Percentiles rank a stretch among this genome's conserved stretches.
Conservation (phyloP, 805 yeast genomes). For the Ogataea philodendri region DNA sequence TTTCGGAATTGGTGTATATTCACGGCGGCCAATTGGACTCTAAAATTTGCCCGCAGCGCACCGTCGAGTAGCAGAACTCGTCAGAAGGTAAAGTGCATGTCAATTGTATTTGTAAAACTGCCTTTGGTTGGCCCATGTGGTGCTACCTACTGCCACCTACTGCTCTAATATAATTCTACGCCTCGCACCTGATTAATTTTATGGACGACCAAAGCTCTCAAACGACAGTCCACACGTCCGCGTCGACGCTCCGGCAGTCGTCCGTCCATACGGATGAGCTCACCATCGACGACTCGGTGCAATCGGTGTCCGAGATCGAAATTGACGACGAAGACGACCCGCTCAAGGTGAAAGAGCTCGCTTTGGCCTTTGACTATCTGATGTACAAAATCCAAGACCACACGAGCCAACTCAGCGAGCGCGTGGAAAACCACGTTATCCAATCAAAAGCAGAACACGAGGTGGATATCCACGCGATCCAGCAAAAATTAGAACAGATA, state of each 20-base stretch:
- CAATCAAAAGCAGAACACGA: conserved; percentile 26
- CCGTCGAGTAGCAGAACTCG: too few relatives aligned
- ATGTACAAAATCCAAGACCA: conserved; percentile 60
- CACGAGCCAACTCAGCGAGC: conserved; percentile 39
- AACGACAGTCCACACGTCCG: conserved; percentile 19
- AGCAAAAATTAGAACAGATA: conserved; percentile 20
- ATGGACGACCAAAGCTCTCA: conserved; percentile 26
- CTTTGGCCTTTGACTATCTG: conserved; percentile 63
- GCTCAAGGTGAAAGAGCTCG: conserved; percentile 55
- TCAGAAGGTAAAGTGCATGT: too few relatives aligned
- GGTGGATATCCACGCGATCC: conserved; percentile 21
- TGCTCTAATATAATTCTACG: background rate
- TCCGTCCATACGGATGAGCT: conserved; percentile 16
- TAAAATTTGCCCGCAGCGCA: too few relatives aligned
- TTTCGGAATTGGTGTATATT: too few relatives aligned
- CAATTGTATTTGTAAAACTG: too few relatives aligned
- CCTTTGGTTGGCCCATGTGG: too few relatives aligned
- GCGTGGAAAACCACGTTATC: conserved; percentile 28
- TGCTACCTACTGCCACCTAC: conserved; percentile 1
- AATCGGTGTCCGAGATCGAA: conserved; percentile 1
- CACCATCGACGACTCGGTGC: conserved; percentile 12
- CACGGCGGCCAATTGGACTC: too few relatives aligned
- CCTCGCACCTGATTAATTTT: conserved; percentile 7
- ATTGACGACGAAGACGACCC: conserved; percentile 48
- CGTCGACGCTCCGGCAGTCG: conserved; percentile 20